phyloP scores from a whole-genome alignment of 768 basidiomycete genomes.

The Chiua virens region DNA sequence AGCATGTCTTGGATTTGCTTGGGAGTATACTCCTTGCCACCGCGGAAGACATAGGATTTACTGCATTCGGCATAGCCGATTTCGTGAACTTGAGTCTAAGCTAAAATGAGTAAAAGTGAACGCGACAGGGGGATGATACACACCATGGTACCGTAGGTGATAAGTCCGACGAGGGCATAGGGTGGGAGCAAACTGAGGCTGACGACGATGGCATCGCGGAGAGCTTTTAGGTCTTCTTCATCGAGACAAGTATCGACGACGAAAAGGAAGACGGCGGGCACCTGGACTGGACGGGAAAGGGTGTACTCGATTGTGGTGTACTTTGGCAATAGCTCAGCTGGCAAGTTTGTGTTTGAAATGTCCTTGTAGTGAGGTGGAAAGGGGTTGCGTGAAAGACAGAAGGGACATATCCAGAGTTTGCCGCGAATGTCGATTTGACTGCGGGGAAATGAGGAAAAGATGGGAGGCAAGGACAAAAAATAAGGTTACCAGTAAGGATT shows the following conservation, averaged over 20 bases:
- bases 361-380: slow-evolving; percentile 99
- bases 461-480: not conserved
- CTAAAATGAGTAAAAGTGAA: not conserved
- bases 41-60: slow-evolving; percentile 99
- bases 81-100: slow-evolving; percentile 97
- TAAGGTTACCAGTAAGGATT: slow-evolving; percentile 90
- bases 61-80: slow-evolving; percentile 94
- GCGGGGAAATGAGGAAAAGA: slow-evolving; percentile 10
- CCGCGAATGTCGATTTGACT: slow-evolving; percentile 99
- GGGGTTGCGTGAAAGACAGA: slow-evolving; percentile 94
- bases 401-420: slow-evolving; percentile 99
- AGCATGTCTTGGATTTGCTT: slow-evolving; percentile 99
- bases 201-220: slow-evolving; percentile 93
- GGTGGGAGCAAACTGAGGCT: slow-evolving; percentile 91
- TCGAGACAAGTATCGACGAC: slow-evolving; percentile 97
- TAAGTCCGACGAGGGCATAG: slow-evolving; percentile 90
- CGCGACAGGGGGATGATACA: slow-evolving; percentile 17
- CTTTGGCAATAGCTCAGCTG: slow-evolving; percentile 93
- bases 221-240: slow-evolving; percentile 92
- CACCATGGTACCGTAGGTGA: slow-evolving; percentile 98
- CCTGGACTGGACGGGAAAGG: slow-evolving; percentile 84
- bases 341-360: slow-evolving; percentile 94
- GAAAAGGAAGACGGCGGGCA: slow-evolving; percentile 95
- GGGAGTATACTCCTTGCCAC: slow-evolving; percentile 92
- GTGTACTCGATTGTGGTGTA: slow-evolving; percentile 99